Conservation (phyloP, 176 grass and related monocot genomes). For the Dactylis glomerata region DNA sequence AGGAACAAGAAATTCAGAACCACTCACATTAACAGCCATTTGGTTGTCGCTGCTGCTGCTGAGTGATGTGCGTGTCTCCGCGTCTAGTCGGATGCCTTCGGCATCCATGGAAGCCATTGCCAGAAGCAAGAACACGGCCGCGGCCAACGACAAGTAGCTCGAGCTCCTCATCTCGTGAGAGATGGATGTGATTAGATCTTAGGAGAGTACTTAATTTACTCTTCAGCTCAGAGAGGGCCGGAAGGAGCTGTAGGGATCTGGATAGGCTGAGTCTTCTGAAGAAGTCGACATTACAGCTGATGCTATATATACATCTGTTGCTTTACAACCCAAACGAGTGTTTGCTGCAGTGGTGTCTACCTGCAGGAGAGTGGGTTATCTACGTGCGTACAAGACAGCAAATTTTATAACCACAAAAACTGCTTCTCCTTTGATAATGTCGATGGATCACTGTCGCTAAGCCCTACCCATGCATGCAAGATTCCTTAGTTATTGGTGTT, state of each 20-base stretch:
- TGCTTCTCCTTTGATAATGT: background rate
- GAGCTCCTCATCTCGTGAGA: conserved; percentile 1
- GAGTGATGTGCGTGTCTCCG: conserved; percentile 24
- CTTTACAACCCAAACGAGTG: background rate
- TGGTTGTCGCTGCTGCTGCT: background rate
- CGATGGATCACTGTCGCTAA: conserved; percentile 17
- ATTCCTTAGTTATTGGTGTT: background rate
- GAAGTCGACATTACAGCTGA: background rate
- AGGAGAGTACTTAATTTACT: background rate
- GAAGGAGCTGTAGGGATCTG: background rate
- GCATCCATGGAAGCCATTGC: conserved; percentile 9
- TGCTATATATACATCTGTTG: conserved; percentile 26
- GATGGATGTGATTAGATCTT: no score
- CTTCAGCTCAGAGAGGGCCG: background rate
- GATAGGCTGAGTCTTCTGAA: conserved; percentile 7
- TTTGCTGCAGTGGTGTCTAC: conserved; percentile 30
- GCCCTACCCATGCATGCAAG: background rate
- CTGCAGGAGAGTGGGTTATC: conserved; percentile 10
- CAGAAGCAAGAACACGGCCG: background rate
- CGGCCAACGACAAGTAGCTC: background rate
- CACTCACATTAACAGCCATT: conserved; percentile 25
- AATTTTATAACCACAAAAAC: background rate
- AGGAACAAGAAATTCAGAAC: no score
- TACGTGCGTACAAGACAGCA: background rate
- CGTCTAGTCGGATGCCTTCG: conserved; percentile 47